These are phyloP conservation scores for Ramaria sp. DNA, from an alignment of 768 basidiomycete genomes.

Conservation along the genomic window DNA sequence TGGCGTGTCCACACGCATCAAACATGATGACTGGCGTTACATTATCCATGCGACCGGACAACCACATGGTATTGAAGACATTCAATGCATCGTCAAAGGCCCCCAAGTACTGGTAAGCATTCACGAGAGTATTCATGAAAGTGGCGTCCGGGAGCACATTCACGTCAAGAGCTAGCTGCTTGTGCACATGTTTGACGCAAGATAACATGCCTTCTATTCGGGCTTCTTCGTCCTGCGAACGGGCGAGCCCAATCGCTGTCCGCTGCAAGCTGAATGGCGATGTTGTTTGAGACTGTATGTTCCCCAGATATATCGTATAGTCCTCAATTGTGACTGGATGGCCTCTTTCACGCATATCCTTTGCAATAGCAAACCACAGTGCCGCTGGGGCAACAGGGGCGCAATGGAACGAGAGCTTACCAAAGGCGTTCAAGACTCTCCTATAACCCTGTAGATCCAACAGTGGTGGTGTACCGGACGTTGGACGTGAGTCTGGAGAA, in stretches of 20 bases:
- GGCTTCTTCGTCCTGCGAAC: conserved; percentile 14
- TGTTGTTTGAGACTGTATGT: conserved; percentile 48
- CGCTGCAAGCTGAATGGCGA: conserved; percentile 27
- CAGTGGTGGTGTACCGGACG: background rate
- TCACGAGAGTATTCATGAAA: conserved; percentile 81
- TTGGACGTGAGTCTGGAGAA: background rate
- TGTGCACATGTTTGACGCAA: conserved; percentile 45
- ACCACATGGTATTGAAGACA: conserved; percentile 69
- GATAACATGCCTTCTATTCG: conserved; percentile 11
- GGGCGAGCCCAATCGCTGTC: conserved; percentile 9
- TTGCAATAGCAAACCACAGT: conserved; percentile 66
- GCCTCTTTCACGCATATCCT: conserved; percentile 67
- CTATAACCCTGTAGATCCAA: conserved; percentile 35
- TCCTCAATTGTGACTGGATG: conserved; percentile 44
- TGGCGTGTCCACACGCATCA: conserved; percentile 68
- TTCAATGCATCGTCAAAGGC: conserved; percentile 61
- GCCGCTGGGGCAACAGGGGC: conserved; percentile 31
- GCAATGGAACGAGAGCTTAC: conserved; percentile 42
- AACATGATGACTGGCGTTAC: conserved; percentile 72
- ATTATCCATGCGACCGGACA: conserved; percentile 46
- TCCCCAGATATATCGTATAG: conserved; percentile 32
- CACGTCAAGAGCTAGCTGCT: conserved; percentile 68
- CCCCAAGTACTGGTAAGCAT: conserved; percentile 74
- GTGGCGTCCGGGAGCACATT: conserved; percentile 58
- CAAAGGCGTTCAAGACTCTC: conserved; percentile 54